Evolutionary conservation across 2,329 filamentous ascomycete genomes (phyloP), one percentile per base, ranked within the genome.

Genomic region (Tricladium varicosporioides): DNA sequence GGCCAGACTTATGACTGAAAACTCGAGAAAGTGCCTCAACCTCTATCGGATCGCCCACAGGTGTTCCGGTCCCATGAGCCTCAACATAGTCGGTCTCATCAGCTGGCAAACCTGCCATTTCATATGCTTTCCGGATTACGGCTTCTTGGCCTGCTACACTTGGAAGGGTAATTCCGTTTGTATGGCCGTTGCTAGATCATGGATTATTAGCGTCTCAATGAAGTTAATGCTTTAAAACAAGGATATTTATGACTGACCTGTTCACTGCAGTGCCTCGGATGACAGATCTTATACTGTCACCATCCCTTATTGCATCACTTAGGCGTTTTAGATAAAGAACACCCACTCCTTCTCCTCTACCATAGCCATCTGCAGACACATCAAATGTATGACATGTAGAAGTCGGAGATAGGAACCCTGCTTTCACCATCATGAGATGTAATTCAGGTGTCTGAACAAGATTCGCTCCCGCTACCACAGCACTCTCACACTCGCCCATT

Each of bases 301-400:
- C 80, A 61, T 83, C 80, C 9, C 72, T 71, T 5, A 87, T 62
- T 1, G 85, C 86, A 65, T 84, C 78, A 8, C 74, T 71, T 0
- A 87, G 71, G 1, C 76, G 76, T 69, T 88, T 88, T 46, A 88
- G 65, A 8, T 86, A 65, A 1, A 88, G 68, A 8, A 81, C 76
- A 0, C 77, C 82, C 22, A 83, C 74, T 1, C 83, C 86, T 62
- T 89, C 86, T 0, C 83, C 85, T 48, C 85, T 75, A 0, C 80
- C 84, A 63, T 88, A 89, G 0, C 86, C 86, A 58, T 85, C 80
- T 19, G 83, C 86, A 1, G 76, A 73, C 14, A 74, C 65, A 60
- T 87, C 84, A 60, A 84, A 86, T 1, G 79, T 80, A 58, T 78
- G 81, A 48, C 79, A 82, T 54, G 77, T 79, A 0, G 80, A 80